phyloP scores from a whole-genome alignment of 495 filamentous ascomycete species.

The Halenospora varia region DNA sequence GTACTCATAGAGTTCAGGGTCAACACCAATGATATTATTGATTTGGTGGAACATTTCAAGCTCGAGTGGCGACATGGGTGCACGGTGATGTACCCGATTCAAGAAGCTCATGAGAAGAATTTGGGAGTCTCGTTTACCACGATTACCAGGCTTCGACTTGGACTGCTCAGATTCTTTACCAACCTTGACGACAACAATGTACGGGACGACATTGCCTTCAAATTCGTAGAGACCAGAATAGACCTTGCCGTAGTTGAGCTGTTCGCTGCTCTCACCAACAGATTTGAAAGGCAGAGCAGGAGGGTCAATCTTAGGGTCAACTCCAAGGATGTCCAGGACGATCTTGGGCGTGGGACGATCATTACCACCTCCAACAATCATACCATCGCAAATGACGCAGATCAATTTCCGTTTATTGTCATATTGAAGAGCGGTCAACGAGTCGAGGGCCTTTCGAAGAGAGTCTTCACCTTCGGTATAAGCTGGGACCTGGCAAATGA shows the following conservation, averaged over 20 bases:
- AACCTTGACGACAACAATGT: slow-evolving; percentile 92
- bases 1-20: slow-evolving; percentile 96
- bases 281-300: slow-evolving; percentile 90
- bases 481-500: slow-evolving; percentile 95
- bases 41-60: slow-evolving; percentile 98
- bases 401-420: slow-evolving; percentile 97
- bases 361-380: slow-evolving; percentile 95
- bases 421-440: slow-evolving; percentile 87
- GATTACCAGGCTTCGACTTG: slow-evolving; percentile 93
- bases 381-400: slow-evolving; percentile 89
- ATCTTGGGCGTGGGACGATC: slow-evolving; percentile 97
- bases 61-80: slow-evolving; percentile 91
- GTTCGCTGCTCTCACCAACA: slow-evolving; percentile 82
- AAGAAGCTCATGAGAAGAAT: slow-evolving; percentile 83
- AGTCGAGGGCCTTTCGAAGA: slow-evolving; percentile 87
- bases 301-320: slow-evolving; percentile 94
- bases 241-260: slow-evolving; percentile 97
- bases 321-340: slow-evolving; percentile 92
- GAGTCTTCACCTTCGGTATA: slow-evolving; percentile 98
- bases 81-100: slow-evolving; percentile 92
- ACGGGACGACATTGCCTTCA: slow-evolving; percentile 96
- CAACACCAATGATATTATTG: slow-evolving; percentile 97
- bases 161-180: slow-evolving; percentile 93
- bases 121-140: slow-evolving; percentile 97
- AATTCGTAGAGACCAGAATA: slow-evolving; percentile 98